Percentiles rank a stretch among this genome's conserved stretches.
Evolutionary conservation across 768 basidiomycete species (phyloP).

Genomic region (Phaeotremella skinneri): DNA sequence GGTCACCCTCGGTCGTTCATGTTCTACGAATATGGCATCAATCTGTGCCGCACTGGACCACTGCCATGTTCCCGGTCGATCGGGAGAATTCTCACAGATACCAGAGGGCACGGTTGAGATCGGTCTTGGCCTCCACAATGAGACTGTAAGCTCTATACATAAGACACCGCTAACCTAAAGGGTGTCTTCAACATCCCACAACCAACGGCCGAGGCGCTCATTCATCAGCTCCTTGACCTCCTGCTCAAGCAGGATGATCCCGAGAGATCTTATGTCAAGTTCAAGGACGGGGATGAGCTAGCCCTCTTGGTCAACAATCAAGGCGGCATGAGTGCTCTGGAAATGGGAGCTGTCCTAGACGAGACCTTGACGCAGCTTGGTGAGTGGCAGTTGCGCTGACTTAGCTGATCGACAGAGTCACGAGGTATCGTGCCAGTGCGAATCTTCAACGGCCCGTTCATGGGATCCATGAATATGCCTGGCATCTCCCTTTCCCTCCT

Average conservation of each 20-base stretch:
- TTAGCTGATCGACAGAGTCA: slow-evolving; percentile 15
- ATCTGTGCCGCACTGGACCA: slow-evolving; percentile 86
- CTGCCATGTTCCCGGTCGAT: slow-evolving; percentile 80
- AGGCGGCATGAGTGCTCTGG: slow-evolving; percentile 79
- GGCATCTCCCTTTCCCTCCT: slow-evolving; percentile 83
- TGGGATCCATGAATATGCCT: slow-evolving; percentile 90
- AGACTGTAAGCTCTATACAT: slow-evolving; percentile 68
- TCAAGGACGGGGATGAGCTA: slow-evolving; percentile 45
- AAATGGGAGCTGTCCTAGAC: slow-evolving; percentile 66
- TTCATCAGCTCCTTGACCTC: slow-evolving; percentile 67
- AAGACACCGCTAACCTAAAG: slow-evolving; percentile 49
- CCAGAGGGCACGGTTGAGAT: slow-evolving; percentile 71
- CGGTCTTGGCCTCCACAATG: slow-evolving; percentile 83
- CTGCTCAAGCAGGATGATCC: slow-evolving; percentile 68
- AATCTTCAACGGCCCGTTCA: slow-evolving; percentile 58
- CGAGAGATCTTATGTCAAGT: slow-evolving; percentile 60
- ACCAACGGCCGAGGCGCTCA: slow-evolving; percentile 67
- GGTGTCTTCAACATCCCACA: slow-evolving; percentile 52
- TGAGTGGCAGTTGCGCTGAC: slow-evolving; percentile 41
- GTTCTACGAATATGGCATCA: slow-evolving; percentile 68
- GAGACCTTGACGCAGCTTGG: slow-evolving; percentile 58
- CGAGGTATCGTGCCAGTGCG: slow-evolving; percentile 53
- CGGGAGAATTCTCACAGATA: slow-evolving; percentile 59
- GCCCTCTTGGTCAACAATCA: slow-evolving; percentile 84
- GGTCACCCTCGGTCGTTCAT: slow-evolving; percentile 64